Base-by-base conservation (phyloP, 2,329 filamentous ascomycete genomes). In the Pseudophaeomoniella oleicola region DNA sequence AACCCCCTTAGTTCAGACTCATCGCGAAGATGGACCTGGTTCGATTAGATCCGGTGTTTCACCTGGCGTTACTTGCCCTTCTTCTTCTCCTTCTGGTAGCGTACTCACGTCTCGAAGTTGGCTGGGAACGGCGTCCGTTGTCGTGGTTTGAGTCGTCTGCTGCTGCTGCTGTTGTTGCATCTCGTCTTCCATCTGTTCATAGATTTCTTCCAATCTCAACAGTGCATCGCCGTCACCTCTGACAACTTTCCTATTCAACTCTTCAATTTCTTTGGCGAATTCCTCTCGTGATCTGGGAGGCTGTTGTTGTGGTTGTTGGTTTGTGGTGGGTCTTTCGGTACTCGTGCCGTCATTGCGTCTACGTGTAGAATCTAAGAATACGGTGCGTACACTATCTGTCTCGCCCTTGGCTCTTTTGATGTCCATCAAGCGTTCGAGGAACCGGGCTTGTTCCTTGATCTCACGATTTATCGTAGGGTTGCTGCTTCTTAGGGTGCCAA, bases 381-480 rank as follows among this genome's bases (percentile, higher is more conserved):
- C 64, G 0, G 76, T 80, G 16, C 57, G 56, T n/a, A 82, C 75
- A 12, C 71, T 58, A 49, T 84, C 80, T 13, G 54, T 63, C 53
- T 84, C 77, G 5, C 76, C 77, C 45, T 66, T 74, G 17, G 65
- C 64, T 34, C 65, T 66, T 54, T 85, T 85, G 36, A 79, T 55
- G 10, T 68, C 65, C 44, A 78, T 78, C 16, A 86, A 50, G 17
- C 72, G 71, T 46, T 80, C 72, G 2, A 85, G 57, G 49, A 85
- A 85, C 12, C 50, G 51, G 2, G 58, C 58, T 48, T 71, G 67
- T 30, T 61, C 58, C 30, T 59, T 58, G 14, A 54, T 50, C 11
- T 51, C 44, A 0, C 45, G 43, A 11, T 49, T 50, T 29, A 49
- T 52, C 35, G 48, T 42, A 2, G 48, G 34, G 34, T 50, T 48